These are phyloP conservation scores for Phytophthora capsici DNA, from an alignment of 352 stramenopile genomes.

Conservation along the genomic window DNA sequence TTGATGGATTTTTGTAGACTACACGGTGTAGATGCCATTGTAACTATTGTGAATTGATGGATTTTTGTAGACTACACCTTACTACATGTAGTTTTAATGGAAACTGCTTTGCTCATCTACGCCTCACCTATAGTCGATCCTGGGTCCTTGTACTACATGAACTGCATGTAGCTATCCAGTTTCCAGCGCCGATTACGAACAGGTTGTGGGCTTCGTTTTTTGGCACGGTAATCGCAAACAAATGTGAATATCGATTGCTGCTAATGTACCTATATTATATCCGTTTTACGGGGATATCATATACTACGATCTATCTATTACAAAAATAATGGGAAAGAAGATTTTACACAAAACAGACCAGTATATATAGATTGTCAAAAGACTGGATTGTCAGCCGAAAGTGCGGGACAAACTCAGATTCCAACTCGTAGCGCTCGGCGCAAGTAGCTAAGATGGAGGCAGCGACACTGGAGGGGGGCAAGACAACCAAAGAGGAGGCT, in stretches of 20 bases:
- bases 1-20: too few species aligned
- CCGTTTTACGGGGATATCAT: conserved; percentile 6
- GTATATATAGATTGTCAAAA: too few species aligned
- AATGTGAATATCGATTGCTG: conserved; percentile 3
- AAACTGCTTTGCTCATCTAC: too few species aligned
- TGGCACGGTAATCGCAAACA: background rate
- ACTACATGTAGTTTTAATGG: too few species aligned
- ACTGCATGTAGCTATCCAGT: background rate
- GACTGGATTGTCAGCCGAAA: conserved; percentile 1
- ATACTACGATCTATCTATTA: too few species aligned
- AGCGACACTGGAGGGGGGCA: conserved; percentile 6
- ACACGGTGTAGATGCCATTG: too few species aligned
- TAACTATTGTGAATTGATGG: too few species aligned
- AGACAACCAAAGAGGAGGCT: background rate
- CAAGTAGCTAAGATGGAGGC: conserved; percentile 14
- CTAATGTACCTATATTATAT: conserved; percentile 10
- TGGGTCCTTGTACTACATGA: too few species aligned
- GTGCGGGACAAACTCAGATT: conserved; percentile 17
- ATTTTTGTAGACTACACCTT: too few species aligned
- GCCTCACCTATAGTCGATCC: too few species aligned
- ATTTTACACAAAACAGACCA: too few species aligned
- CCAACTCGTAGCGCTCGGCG: background rate
- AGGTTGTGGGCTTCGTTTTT: background rate
- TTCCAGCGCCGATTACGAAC: conserved; percentile 14
- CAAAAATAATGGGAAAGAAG: background rate